A percentile compares a stretch with the other conserved stretches of the same genome.
Evolutionary conservation across 805 yeast species (phyloP).

Genomic region (Saturnispora saitoi): DNA sequence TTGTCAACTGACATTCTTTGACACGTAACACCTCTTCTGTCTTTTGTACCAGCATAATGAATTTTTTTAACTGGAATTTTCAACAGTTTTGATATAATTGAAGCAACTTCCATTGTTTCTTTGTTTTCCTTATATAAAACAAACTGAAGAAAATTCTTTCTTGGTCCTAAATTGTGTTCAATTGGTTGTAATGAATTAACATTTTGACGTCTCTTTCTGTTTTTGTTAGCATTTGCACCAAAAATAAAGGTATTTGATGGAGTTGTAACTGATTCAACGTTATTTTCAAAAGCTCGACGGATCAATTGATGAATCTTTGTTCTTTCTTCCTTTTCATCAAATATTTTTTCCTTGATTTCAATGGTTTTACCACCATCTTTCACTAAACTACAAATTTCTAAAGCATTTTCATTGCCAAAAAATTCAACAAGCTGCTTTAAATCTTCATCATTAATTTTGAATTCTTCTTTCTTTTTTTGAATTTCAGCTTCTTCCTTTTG

Average conservation of each 20-base stretch:
- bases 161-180: constrained; percentile 67
- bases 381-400: constrained; percentile 43
- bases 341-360: constrained; percentile 43
- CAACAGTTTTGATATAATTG: constrained; percentile 60
- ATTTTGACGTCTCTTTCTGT: constrained; percentile 28
- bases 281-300: constrained; percentile 63
- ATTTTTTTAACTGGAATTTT: constrained; percentile 64
- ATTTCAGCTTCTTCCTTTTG: constrained; percentile 30
- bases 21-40: constrained; percentile 90
- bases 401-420: constrained; percentile 56
- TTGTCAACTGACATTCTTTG: constrained; percentile 67
- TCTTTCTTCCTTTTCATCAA: constrained; percentile 64
- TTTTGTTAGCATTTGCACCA: constrained; percentile 41
- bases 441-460: constrained; percentile 39
- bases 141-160: constrained; percentile 62
- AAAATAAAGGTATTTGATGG: constrained; percentile 56
- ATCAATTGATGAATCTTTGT: constrained; percentile 71
- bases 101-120: constrained; percentile 94
- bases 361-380: constrained; percentile 34
- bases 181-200: constrained; percentile 37
- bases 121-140: constrained; percentile 87
- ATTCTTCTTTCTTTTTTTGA: constrained; percentile 18
- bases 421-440: constrained; percentile 39
- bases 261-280: constrained; percentile 73
- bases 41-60: constrained; percentile 92